Conservation (phyloP, 176 grass and related monocot species). For the Alopecurus myosuroides region DNA sequence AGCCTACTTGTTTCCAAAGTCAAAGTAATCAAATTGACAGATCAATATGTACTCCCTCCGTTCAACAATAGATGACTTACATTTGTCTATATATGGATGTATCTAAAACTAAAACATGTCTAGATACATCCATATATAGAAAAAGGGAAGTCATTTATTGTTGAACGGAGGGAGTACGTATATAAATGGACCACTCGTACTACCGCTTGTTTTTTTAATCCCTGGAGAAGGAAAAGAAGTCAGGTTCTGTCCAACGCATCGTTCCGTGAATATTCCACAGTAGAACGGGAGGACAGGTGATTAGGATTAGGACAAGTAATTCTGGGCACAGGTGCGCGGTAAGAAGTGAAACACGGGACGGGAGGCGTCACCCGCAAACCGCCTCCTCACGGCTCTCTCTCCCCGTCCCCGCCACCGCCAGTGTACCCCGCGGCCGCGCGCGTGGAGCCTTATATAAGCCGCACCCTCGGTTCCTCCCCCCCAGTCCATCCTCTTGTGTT, state of each 20-base stretch:
- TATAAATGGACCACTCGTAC: not conserved
- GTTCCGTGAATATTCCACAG: conserved; percentile 17
- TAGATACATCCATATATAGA: no score
- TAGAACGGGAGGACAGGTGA: no score
- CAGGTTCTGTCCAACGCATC: not conserved
- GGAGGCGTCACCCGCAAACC: conserved; percentile 15
- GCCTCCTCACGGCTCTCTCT: conserved; percentile 28
- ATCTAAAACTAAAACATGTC: no score
- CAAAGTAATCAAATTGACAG: not conserved
- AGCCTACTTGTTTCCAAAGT: conserved; percentile 15
- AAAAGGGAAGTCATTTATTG: no score
- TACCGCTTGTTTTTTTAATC: not conserved
- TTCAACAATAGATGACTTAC: no score
- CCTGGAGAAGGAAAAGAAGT: not conserved
- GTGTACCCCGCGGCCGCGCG: not conserved
- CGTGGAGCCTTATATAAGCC: conserved; percentile 34
- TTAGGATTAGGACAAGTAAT: conserved; percentile 24
- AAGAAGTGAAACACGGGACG: conserved; percentile 10
- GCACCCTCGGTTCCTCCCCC: conserved; percentile 9
- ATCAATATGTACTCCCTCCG: no score
- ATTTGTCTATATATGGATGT: no score
- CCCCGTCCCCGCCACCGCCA: not conserved
- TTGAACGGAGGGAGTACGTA: no score
- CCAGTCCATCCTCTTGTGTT: not conserved
- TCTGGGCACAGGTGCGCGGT: not conserved